Conservation (phyloP, 2,329 filamentous ascomycete species). For the Xylariaceae sp. region DNA sequence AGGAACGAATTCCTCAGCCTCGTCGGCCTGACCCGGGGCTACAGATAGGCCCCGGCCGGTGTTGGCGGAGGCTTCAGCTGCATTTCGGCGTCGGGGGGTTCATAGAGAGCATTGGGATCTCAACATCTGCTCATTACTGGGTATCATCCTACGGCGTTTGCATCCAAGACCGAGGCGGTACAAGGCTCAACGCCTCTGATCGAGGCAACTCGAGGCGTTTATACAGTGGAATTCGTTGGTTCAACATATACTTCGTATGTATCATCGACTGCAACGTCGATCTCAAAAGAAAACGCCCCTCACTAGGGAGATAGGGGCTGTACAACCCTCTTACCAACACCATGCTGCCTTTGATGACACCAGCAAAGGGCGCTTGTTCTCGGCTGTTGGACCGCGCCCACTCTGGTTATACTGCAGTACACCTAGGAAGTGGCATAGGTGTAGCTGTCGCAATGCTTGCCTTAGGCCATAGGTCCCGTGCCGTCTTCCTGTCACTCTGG, state of each 20-base stretch:
- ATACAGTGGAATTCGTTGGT: slow-evolving; percentile 1
- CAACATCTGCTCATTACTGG: slow-evolving; percentile 21
- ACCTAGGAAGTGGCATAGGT: too few relatives aligned
- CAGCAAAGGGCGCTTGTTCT: too few relatives aligned
- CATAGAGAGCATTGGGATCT: slow-evolving; percentile 19
- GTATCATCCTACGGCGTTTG: slow-evolving; percentile 7
- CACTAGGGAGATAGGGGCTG: too few relatives aligned
- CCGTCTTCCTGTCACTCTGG: too few relatives aligned
- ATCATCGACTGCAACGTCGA: slow-evolving; percentile 12
- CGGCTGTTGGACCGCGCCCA: background rate
- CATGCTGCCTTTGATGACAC: too few relatives aligned
- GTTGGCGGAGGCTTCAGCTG: slow-evolving; percentile 39
- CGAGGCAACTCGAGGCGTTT: slow-evolving; percentile 9
- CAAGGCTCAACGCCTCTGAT: slow-evolving; percentile 16
- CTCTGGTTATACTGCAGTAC: too few relatives aligned
- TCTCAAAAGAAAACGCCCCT: too few relatives aligned
- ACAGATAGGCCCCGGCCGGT: slow-evolving; percentile 47
- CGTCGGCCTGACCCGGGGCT: slow-evolving; percentile 48
- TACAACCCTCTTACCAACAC: too few relatives aligned
- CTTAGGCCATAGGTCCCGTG: too few relatives aligned
- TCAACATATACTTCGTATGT: slow-evolving; percentile 11
- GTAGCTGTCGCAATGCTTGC: too few relatives aligned
- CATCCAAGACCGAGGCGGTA: slow-evolving; percentile 10
- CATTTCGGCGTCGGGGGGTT: slow-evolving; percentile 1
- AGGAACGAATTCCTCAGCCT: slow-evolving; percentile 92